Base-by-base conservation (phyloP, 1,284 basidiomycete genomes). In the Trichosporon faecale region DNA sequence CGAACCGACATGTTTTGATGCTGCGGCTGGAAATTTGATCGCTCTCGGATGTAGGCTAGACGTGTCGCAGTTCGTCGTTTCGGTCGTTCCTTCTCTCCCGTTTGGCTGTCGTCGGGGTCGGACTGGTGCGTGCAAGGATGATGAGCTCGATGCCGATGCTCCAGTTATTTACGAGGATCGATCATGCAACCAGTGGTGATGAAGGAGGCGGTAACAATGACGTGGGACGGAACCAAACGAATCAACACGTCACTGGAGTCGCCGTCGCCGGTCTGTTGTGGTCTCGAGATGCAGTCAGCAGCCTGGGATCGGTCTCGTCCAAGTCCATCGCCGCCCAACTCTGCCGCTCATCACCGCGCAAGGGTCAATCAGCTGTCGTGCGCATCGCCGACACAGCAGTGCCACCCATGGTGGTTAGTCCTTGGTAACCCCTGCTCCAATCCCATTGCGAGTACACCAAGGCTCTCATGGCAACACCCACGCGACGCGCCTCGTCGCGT, bases 1-100 rank as follows among this genome's bases (percentile, higher is more conserved):
- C 81, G 76, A 72, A 83, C 79, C 49, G 81, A 79, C 79, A 79
- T 79, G 65, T 16, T 61, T 61, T 52, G 49, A 25, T n/a, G n/a
- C 11, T 52, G 49, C 8, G 21, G 49, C 23, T 11, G 44, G 14
- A 6, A 12, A 52, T 23, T 3, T 25, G 21, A 23, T 25, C 21
- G 6, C 23, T 18, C 9, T 52, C 49, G 18, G 12, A 44, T 6
- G 2, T 18, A 2, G 12, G 40, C 8, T 12, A n/a, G 12, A 44
- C 16, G 40, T n/a, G 18, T n/a, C 18, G 4, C 40, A 6, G 6
- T 14, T 44, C 12, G 40, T 44, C 40, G 40, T n/a, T 44, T 4
- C 37, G 4, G 11, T 23, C 12, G 49, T 23, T 21, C 49, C 5
- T 11, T 23, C 21, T 25, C 5, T 9, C n/a, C 40, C 5, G 40